Evolutionary conservation across 331 rosid species (phyloP).

Genomic region (Acacia pycnantha): DNA sequence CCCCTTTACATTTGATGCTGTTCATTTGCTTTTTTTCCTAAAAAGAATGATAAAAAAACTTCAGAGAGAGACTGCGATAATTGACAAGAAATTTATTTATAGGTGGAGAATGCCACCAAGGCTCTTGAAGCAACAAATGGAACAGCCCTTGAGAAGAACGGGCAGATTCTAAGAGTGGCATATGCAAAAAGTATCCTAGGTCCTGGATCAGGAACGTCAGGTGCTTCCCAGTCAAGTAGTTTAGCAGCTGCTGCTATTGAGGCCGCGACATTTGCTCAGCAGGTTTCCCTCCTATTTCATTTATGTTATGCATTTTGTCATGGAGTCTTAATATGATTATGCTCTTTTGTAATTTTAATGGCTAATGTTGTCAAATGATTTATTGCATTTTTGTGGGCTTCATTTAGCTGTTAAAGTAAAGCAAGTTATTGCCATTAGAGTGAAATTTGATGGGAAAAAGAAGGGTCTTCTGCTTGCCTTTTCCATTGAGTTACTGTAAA

Average conservation of each 20-base stretch:
- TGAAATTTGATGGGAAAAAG: conserved; percentile 17
- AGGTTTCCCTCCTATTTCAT: conserved; percentile 47
- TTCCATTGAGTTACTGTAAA: not conserved
- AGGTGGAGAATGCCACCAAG: conserved; percentile 96
- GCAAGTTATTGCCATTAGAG: conserved; percentile 6
- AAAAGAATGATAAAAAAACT: not conserved
- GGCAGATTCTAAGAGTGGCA: conserved; percentile 93
- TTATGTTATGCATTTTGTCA: conserved; percentile 13
- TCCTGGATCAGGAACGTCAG: conserved; percentile 79
- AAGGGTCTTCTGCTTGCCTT: conserved; percentile 13
- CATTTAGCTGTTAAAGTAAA: conserved; percentile 13
- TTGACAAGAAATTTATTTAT: conserved; percentile 16
- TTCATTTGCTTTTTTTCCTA: not conserved
- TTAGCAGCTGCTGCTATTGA: conserved; percentile 99
- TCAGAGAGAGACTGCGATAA: not conserved
- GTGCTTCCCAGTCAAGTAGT: conserved; percentile 88
- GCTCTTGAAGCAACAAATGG: conserved; percentile 96
- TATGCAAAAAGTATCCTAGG: conserved; percentile 96
- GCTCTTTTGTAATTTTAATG: not conserved
- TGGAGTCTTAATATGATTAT: not conserved
- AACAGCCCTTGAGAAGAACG: conserved; percentile 86
- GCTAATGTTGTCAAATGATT: conserved; percentile 7
- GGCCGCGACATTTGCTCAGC: conserved; percentile 97
- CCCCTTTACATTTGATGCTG: not conserved
- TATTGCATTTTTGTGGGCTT: not conserved